These are phyloP conservation scores for Lepraria neglecta DNA, from an alignment of 495 filamentous ascomycete genomes.

Conservation along the genomic window DNA sequence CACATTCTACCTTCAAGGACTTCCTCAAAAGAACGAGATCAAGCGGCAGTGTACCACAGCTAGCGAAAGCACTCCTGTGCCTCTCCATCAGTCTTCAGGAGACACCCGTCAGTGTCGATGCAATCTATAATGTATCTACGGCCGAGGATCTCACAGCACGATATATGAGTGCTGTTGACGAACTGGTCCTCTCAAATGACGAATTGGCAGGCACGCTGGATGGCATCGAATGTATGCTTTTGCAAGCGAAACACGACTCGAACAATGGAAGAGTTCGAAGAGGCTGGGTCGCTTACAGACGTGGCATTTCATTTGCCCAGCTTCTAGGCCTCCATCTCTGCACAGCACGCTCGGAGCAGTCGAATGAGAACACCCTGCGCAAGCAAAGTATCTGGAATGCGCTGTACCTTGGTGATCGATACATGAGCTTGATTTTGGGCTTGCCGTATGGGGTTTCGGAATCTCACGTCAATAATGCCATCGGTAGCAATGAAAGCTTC, in stretches of 20 bases:
- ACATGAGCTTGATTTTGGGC: constrained; percentile 44
- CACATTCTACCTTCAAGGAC: neutral
- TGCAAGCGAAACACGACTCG: constrained; percentile 42
- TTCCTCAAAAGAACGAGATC: constrained; percentile 21
- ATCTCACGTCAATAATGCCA: constrained; percentile 32
- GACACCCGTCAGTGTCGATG: constrained; percentile 25
- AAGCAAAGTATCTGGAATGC: constrained; percentile 38
- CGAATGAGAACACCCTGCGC: neutral
- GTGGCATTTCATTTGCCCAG: constrained; percentile 44
- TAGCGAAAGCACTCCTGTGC: constrained; percentile 38
- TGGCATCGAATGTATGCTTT: constrained; percentile 45
- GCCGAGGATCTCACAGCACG: constrained; percentile 28
- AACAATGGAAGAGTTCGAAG: constrained; percentile 48
- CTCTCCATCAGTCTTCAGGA: constrained; percentile 36
- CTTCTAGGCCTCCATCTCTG: constrained; percentile 41
- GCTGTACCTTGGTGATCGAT: constrained; percentile 41
- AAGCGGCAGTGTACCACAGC: constrained; percentile 28
- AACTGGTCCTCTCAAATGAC: constrained; percentile 44
- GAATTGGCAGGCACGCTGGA: constrained; percentile 44
- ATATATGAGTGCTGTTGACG: constrained; percentile 34
- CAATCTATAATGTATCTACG: neutral
- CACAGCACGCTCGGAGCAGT: constrained; percentile 11
- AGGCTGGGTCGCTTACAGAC: constrained; percentile 44
- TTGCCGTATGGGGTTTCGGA: constrained; percentile 44
- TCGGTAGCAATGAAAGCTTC: constrained; percentile 26